Conservation (phyloP, 805 yeast genomes). For the Ogataea saltuana region DNA sequence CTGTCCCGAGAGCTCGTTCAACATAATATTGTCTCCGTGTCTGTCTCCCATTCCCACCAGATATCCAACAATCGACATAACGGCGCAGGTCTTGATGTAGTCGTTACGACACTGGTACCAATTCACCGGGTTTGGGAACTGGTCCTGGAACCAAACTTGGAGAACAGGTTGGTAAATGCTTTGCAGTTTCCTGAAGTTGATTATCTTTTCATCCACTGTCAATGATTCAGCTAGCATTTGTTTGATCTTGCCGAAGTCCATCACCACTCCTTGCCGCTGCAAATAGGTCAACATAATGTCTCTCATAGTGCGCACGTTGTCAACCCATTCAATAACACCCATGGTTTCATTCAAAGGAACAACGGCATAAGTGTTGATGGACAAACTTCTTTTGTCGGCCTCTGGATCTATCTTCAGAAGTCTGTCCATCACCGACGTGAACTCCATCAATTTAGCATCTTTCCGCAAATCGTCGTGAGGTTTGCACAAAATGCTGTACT, state of each 20-base stretch:
- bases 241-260: slow-evolving; percentile 32
- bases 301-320: slow-evolving; percentile 70
- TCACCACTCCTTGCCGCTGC: slow-evolving; percentile 27
- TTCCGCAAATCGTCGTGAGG: slow-evolving; percentile 89
- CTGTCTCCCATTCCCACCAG: slow-evolving; percentile 94
- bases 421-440: slow-evolving; percentile 82
- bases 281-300: slow-evolving; percentile 46
- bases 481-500: slow-evolving; percentile 77
- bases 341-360: slow-evolving; percentile 81
- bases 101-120: slow-evolving; percentile 83
- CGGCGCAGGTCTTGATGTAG: slow-evolving; percentile 81
- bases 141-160: slow-evolving; percentile 84
- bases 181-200: slow-evolving; percentile 37
- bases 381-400: slow-evolving; percentile 68
- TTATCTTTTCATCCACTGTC: slow-evolving; percentile 35
- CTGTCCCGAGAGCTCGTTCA: slow-evolving; percentile 72
- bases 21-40: slow-evolving; percentile 87
- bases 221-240: slow-evolving; percentile 26
- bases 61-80: slow-evolving; percentile 96
- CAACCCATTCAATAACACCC: slow-evolving; percentile 92
- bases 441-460: slow-evolving; percentile 92
- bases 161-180: slow-evolving; percentile 64
- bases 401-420: slow-evolving; percentile 65
- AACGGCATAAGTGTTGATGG: slow-evolving; percentile 82
- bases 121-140: slow-evolving; percentile 81